Evolutionary conservation across 1,139 yeast genomes (phyloP), one percentile per base, ranked within the genome.

Genomic region (Pichia sorboxylosa): DNA sequence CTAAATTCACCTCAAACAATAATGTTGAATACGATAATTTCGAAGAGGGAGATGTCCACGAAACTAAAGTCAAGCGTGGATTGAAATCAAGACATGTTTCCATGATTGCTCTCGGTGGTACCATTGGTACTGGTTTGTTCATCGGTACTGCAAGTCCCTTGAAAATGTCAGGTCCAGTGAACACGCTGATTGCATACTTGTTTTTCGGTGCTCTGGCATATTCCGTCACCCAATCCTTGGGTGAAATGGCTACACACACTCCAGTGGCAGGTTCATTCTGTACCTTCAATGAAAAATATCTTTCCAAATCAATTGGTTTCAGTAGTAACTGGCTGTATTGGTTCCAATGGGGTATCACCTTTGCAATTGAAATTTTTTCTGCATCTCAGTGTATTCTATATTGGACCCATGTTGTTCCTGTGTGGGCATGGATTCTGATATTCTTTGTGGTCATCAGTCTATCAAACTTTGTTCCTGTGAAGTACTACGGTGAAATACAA

Each of bases 291-390:
- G 63, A 78, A 34, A 60, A 85, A 49, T 81, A 81, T 63, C 55
- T 70, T 35, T 71, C 80, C 9, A 78, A 77, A 19, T 72, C 85
- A 8, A 59, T 79, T 36, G 92, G 93, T 41, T 83, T 81, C 36
- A 75, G 92, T 29, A 73, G 76, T 46, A 92, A 90, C 35, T 82
- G 83, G 72, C 66, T 73, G 58, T 84, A 83, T 54, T 81, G 90
- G 87, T 81, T 80, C 55, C 70, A 81, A 14, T 82, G 92, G 90
- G 83, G 84, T 34, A 75, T 79, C 43, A 80, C 94, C 2, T 80
- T 72, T 57, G 83, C 93, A 6, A 71, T 82, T 39, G 94, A 83
- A 57, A 61, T 83, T 36, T 77, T 87, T n/a, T 82, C 83, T 17
- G 74, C 79, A 23, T 87, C 90, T 17, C 82, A 79, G 54, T 68